phyloP scores from a whole-genome alignment of 2,329 filamentous ascomycete genomes.

The Fusarium tanahbumbuense region DNA sequence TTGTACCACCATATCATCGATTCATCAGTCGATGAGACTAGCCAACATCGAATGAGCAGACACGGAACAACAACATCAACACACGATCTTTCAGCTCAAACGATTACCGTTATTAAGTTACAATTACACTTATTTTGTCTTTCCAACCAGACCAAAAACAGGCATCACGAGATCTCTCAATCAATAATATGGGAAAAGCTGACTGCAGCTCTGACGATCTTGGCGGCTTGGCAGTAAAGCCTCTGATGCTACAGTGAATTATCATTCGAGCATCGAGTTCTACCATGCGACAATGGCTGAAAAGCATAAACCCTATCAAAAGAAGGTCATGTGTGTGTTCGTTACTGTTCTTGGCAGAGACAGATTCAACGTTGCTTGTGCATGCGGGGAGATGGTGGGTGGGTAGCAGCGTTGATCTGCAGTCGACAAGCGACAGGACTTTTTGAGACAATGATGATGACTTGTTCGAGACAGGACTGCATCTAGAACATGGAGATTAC shows the following conservation, averaged over 20 bases:
- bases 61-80: too few relatives aligned
- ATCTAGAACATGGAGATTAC: conserved; percentile 5
- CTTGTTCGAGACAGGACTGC: neutral
- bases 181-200: conserved; percentile 9
- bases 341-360: neutral
- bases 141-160: conserved; percentile 1
- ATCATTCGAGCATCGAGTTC: neutral
- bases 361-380: conserved; percentile 3
- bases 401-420: conserved; percentile 20
- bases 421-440: neutral
- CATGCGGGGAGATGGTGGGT: conserved; percentile 19
- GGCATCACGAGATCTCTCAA: conserved; percentile 9
- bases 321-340: neutral
- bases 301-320: neutral
- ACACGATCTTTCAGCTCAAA: neutral
- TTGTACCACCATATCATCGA: neutral
- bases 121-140: neutral
- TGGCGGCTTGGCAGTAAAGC: conserved; percentile 26
- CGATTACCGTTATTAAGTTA: neutral
- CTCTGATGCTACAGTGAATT: neutral
- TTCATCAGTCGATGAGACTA: neutral
- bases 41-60: neutral
- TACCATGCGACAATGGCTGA: neutral
- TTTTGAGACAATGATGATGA: neutral
- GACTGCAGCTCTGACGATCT: conserved; percentile 20